Conservation (phyloP, 1,284 basidiomycete genomes). For the Cystobasidiaceae sp. region DNA sequence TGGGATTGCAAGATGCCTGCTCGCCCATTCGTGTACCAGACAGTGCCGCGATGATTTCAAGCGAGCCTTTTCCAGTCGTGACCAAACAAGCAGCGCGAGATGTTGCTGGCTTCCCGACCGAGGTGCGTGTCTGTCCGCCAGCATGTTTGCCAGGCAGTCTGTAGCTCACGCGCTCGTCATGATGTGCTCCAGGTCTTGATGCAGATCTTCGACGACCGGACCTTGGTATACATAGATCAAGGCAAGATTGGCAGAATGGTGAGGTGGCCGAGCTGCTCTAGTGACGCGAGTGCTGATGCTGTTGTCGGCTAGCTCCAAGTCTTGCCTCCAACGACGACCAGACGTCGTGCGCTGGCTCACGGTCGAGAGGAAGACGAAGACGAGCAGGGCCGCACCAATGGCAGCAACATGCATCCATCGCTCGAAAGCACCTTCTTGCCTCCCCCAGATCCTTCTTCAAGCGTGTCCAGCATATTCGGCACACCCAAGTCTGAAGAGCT, state of each 20-base stretch:
- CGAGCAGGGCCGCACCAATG: neutral
- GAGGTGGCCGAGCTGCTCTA: neutral
- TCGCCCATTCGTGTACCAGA: no score
- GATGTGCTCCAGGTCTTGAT: neutral
- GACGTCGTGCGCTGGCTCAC: neutral
- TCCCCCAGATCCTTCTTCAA: neutral
- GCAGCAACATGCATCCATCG: neutral
- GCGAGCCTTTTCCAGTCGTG: neutral
- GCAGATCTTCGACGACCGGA: neutral
- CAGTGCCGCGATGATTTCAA: no score
- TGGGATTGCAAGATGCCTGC: no score
- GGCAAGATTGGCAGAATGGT: conserved; percentile 4
- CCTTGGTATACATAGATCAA: neutral
- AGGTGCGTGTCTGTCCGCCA: no score
- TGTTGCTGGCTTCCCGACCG: neutral
- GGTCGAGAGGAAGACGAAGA: neutral
- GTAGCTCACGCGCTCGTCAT: neutral
- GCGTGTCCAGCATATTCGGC: neutral
- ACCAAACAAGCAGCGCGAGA: neutral
- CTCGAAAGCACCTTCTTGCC: neutral
- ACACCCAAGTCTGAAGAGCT: neutral
- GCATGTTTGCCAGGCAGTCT: neutral
- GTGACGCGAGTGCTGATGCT: neutral
- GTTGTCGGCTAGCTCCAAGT: neutral
- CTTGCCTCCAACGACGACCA: neutral